A percentile compares a stretch with the other conserved stretches of the same genome.
phyloP scores from a whole-genome alignment of 1,284 basidiomycete species.

The Exobasidium cylindrosporum region DNA sequence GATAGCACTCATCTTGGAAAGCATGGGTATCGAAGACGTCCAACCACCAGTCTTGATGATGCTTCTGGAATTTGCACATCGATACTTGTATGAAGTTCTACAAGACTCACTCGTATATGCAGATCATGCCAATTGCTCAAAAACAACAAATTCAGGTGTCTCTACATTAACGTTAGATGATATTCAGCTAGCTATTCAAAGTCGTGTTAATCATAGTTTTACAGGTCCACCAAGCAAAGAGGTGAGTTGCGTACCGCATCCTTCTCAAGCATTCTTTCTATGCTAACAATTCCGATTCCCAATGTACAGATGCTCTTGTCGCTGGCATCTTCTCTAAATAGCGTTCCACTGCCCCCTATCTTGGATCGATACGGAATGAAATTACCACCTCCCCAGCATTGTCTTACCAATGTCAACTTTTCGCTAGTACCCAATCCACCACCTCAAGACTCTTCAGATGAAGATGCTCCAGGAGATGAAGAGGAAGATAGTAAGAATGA shows the following conservation, averaged over 20 bases:
- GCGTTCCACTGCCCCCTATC: constrained; percentile 80
- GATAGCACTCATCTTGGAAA: constrained; percentile 85
- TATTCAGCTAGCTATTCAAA: constrained; percentile 83
- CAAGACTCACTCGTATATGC: constrained; percentile 87
- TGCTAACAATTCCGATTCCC: constrained; percentile 1
- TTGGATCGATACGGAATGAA: constrained; percentile 94
- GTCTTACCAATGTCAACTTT: constrained; percentile 87
- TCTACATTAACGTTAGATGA: constrained; percentile 72
- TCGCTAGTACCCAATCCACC: constrained; percentile 84
- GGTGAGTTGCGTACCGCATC: constrained; percentile 60
- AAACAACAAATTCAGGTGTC: neutral
- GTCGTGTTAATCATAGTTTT: constrained; percentile 89
- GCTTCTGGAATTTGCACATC: constrained; percentile 89
- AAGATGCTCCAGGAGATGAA: constrained; percentile 17
- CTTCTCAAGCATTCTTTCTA: neutral
- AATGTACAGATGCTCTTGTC: constrained; percentile 73
- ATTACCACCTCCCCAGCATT: constrained; percentile 75
- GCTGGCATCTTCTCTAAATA: constrained; percentile 85
- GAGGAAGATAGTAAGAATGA: constrained; percentile 26
- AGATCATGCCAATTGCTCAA: constrained; percentile 69
- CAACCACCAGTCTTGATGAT: constrained; percentile 92
- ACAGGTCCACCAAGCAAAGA: constrained; percentile 91
- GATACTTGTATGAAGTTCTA: constrained; percentile 85
- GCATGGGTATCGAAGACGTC: constrained; percentile 89
- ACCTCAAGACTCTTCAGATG: constrained; percentile 54